A percentile compares a stretch with the other conserved stretches of the same genome.
These are phyloP conservation scores for Alternaria hordeiaustralica DNA, from an alignment of 2,329 filamentous ascomycete genomes.

Conservation along the genomic window DNA sequence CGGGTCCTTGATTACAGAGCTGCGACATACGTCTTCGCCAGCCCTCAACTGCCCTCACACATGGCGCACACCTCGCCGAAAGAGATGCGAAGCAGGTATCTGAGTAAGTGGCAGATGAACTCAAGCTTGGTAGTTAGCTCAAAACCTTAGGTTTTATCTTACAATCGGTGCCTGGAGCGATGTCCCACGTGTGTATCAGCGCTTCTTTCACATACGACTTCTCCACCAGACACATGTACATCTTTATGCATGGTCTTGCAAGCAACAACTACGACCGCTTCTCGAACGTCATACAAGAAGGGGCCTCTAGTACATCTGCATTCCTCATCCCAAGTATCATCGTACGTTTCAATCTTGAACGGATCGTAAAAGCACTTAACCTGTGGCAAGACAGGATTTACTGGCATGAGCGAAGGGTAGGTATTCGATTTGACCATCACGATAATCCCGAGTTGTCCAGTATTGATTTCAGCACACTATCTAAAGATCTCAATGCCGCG, in stretches of 20 bases:
- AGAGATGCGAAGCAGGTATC: not conserved
- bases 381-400: constrained; percentile 13
- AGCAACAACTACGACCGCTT: constrained; percentile 1
- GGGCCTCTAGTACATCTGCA: not conserved
- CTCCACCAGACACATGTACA: constrained; percentile 18
- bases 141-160: not conserved
- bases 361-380: not conserved
- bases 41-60: not conserved
- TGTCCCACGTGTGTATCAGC: not conserved
- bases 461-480: constrained; percentile 14
- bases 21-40: not conserved
- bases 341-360: constrained; percentile 11
- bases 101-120: not conserved
- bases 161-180: constrained; percentile 8
- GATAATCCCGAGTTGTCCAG: not conserved
- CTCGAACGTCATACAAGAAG: not conserved
- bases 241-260: constrained; percentile 21
- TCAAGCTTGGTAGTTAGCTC: too few species aligned
- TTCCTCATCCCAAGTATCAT: constrained; percentile 21
- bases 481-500: constrained; percentile 10
- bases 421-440: constrained; percentile 12
- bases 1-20: not conserved
- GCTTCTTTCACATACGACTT: constrained; percentile 29
- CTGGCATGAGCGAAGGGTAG: constrained; percentile 6
- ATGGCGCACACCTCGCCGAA: not conserved